A percentile compares a stretch with the other conserved stretches of the same genome.
Conservation (phyloP, 2,329 filamentous ascomycete genomes). For the Chrysosporium keratinophilum region DNA sequence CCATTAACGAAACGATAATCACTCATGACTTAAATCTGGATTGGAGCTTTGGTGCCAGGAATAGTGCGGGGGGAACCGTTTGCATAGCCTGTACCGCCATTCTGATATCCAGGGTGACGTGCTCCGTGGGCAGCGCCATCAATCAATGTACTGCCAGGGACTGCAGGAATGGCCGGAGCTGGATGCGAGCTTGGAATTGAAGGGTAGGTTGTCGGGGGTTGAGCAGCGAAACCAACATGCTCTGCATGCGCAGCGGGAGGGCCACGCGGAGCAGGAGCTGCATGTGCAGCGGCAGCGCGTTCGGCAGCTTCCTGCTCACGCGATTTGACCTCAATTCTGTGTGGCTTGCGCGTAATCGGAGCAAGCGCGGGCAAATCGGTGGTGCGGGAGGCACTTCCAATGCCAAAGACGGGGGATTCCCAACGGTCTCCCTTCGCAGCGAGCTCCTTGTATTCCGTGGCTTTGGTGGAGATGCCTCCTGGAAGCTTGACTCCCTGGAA, state of each 20-base stretch:
- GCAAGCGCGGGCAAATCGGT: slow-evolving; percentile 54
- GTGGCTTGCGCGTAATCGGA: slow-evolving; percentile 50
- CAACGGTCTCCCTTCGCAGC: slow-evolving; percentile 82
- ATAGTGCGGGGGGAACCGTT: slow-evolving; percentile 1
- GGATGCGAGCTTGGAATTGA: background rate
- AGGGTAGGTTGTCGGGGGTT: slow-evolving; percentile 4
- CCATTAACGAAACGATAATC: background rate
- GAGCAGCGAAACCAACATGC: background rate
- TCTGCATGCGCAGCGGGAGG: background rate
- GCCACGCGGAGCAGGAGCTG: background rate
- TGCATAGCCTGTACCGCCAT: background rate
- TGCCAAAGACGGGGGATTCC: slow-evolving; percentile 87
- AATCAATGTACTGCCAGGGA: background rate
- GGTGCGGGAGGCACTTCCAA: slow-evolving; percentile 67
- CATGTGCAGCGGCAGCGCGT: background rate
- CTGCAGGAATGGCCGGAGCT: background rate
- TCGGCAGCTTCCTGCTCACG: slow-evolving; percentile 7
- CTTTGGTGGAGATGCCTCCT: slow-evolving; percentile 82
- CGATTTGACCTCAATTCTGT: slow-evolving; percentile 31
- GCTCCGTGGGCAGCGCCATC: background rate
- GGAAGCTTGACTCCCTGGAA: slow-evolving; percentile 82
- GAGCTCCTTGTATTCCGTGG: slow-evolving; percentile 83
- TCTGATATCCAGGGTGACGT: background rate
- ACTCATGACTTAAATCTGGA: background rate
- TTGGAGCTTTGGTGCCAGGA: slow-evolving; percentile 8